Evolutionary conservation across 331 rosid species (phyloP), one percentile per base, ranked within the genome.

Genomic region (Cucumis variabilis): DNA sequence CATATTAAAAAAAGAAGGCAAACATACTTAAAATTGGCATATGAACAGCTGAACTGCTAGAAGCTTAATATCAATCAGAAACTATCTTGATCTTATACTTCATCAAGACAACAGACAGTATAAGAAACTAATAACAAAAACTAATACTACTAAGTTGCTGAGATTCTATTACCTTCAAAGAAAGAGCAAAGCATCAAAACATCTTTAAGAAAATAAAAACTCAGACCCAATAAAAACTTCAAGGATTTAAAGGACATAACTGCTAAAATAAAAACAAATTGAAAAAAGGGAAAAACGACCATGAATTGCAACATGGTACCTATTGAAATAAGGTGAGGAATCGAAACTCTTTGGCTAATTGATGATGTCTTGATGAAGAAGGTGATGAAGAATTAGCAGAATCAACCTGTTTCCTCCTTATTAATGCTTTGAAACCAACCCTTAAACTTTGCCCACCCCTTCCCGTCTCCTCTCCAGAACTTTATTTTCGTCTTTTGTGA

Each of bases 311-410:
- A 78, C 65, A 13, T 13, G 33, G 46, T n/a, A 96, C 99, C 99
- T 80, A 96, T 91, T 46, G 95, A 98, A 90, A 95, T 87, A 83
- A 96, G 98, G 46, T 95, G 95, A 86, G 90, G 83, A 80, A 89
- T 92, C 81, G 98, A 90, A 96, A 85, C 88, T 93, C 97, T 87
- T 93, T n/a, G n/a, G n/a, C n/a, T n/a, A n/a, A n/a, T n/a, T n/a
- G n/a, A n/a, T n/a, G n/a, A n/a, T n/a, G n/a, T n/a, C n/a, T n/a
- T n/a, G n/a, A n/a, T n/a, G n/a, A n/a, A n/a, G n/a, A n/a, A n/a
- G n/a, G n/a, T n/a, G n/a, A n/a, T n/a, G n/a, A n/a, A n/a, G n/a
- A n/a, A n/a, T n/a, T n/a, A n/a, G n/a, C n/a, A n/a, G n/a, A n/a
- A n/a, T n/a, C n/a, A n/a, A n/a, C n/a, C n/a, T n/a, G n/a, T n/a